Base-by-base conservation (phyloP, 495 filamentous ascomycete genomes). In the Daldinia grandis region DNA sequence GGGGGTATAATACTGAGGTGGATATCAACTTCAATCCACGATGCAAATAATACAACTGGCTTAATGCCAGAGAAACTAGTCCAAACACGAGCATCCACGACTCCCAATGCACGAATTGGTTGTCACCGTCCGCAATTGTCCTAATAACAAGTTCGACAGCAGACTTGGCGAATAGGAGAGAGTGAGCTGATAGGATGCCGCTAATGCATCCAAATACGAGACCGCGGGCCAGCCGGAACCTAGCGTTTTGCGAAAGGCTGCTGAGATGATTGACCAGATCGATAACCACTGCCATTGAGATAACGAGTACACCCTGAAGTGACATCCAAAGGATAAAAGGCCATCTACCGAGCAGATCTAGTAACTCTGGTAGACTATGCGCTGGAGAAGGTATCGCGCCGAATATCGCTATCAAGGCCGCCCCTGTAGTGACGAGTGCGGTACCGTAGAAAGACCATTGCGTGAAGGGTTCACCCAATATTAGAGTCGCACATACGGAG, bases 71-170 rank as follows among this genome's bases (percentile, higher is more conserved):
- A 5, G 82, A 81, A 56, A 97, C 85, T 47, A 99, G 90, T 15
- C 87, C 91, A 19, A 98, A 76, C 14, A 99, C 85, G 49, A 98
- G 93, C 75, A 92, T 87, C 96, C 96, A 99, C 2, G 95, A 97
- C 75, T 98, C 92, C 92, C 94, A 99, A 64, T 93, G 91, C 56
- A 94, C 92, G 81, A 99, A 99, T 81, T 99, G 93, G 76, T 99
- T 99, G 66, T 88, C 82, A 68, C 89, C 85, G 78, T 97, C 93
- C 17, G 93, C 86, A 33, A 98, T 87, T 1, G 96, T 98, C 67
- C 93, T 90, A 56, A 99, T 92, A n/a, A 99, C 86, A 30, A 99
- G 85, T 82, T 98, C 95, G 50, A 98, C 95, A 14, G 96, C 94
- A 21, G 94, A 97, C 79, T 99, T 99, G 51, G 95, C 95, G 63